Evolutionary conservation across 2,329 filamentous ascomycete genomes (phyloP).

Genomic region (Daldinia eschscholtzii): DNA sequence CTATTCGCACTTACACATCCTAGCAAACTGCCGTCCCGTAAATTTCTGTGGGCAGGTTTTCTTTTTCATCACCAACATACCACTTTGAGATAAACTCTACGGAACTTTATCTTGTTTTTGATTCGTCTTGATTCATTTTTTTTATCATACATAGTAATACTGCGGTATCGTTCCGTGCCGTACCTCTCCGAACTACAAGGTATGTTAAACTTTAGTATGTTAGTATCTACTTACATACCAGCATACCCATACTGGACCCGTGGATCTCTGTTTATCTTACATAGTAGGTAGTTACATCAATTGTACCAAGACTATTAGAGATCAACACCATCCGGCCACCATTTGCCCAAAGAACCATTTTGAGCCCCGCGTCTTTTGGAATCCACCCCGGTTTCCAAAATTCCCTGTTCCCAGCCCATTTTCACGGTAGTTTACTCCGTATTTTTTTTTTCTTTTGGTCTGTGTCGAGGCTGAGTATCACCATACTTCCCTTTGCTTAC

Average conservation of each 20-base stretch:
- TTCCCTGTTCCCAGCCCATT: conserved; percentile 32
- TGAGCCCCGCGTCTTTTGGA: conserved; percentile 38
- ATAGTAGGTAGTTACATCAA: background rate
- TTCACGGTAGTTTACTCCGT: conserved; percentile 40
- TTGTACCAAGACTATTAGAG: background rate
- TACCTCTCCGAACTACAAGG: conserved; percentile 2
- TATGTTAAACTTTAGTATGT: conserved; percentile 8
- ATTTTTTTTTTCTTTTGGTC: conserved; percentile 37
- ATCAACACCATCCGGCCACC: conserved; percentile 1
- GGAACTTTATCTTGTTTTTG: background rate
- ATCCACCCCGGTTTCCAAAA: conserved; percentile 37
- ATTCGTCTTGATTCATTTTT: background rate
- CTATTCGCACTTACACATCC: conserved; percentile 18
- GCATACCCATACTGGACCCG: too few species aligned
- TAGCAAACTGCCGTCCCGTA: conserved; percentile 5
- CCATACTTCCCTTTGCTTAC: conserved; percentile 31
- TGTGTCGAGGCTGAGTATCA: conserved; percentile 42
- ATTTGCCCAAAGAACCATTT: background rate
- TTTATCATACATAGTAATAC: background rate
- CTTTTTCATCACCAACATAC: conserved; percentile 9
- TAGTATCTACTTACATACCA: too few species aligned
- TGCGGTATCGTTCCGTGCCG: conserved; percentile 27
- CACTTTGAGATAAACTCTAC: background rate
- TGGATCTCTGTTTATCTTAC: background rate
- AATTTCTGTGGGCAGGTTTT: conserved; percentile 6